Conservation (phyloP, 2,329 filamentous ascomycete species). For the Xylariaceae sp. region DNA sequence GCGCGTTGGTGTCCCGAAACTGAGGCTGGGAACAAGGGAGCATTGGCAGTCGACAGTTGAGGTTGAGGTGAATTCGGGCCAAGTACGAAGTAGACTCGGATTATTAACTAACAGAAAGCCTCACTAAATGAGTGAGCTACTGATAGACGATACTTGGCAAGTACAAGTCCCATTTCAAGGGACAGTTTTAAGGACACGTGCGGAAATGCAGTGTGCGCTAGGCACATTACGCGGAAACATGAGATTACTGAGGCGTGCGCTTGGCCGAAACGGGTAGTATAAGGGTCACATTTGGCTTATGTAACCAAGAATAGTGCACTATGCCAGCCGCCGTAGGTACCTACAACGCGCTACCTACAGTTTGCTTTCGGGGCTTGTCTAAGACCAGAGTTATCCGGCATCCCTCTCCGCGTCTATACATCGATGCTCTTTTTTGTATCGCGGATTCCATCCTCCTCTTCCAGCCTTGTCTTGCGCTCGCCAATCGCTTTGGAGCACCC, state of each 20-base stretch:
- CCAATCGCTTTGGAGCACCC: background rate
- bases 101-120: slow-evolving; percentile 13
- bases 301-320: background rate
- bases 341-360: too few species aligned
- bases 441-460: too few species aligned
- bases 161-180: slow-evolving; percentile 1
- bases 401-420: too few species aligned
- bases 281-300: background rate
- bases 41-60: background rate
- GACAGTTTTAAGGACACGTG: slow-evolving; percentile 20
- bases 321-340: too few species aligned
- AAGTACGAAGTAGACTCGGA: slow-evolving; percentile 9
- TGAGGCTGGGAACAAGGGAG: background rate
- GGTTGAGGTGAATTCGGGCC: background rate
- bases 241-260: background rate
- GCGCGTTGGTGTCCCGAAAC: background rate
- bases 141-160: slow-evolving; percentile 1
- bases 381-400: too few species aligned
- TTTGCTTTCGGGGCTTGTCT: too few species aligned
- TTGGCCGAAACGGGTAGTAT: background rate
- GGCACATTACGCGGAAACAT: background rate
- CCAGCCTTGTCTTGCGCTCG: too few species aligned
- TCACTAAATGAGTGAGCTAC: background rate
- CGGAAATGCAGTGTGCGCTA: background rate
- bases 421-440: too few species aligned